Conservation (phyloP, 306 rosid species). For the Abrus pulchellus region DNA sequence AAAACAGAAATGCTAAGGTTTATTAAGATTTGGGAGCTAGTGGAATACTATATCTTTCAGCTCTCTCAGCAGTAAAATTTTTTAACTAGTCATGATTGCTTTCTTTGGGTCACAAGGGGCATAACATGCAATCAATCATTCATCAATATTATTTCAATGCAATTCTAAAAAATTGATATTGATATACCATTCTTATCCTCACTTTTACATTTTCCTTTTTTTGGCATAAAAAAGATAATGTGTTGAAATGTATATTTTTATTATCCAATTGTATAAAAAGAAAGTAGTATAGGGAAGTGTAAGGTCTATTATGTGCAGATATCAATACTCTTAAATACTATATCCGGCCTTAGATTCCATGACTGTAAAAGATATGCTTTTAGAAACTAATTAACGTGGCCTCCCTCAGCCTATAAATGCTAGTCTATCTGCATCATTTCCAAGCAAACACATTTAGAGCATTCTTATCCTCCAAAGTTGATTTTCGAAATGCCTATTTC, state of each 20-base stretch:
- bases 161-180: conserved; percentile 2
- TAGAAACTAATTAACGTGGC: conserved; percentile 22
- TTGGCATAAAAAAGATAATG: background rate
- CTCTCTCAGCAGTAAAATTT: conserved; percentile 28
- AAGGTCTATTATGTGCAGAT: background rate
- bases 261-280: background rate
- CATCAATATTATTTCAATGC: conserved; percentile 20
- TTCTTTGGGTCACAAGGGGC: conserved; percentile 10
- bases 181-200: background rate
- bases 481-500: conserved; percentile 37
- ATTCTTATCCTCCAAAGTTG: conserved; percentile 12
- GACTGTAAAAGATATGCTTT: background rate
- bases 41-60: conserved; percentile 5
- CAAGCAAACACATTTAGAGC: background rate
- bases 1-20: background rate
- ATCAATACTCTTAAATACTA: conserved; percentile 9
- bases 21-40: background rate
- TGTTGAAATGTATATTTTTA: background rate
- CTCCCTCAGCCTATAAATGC: conserved; percentile 40
- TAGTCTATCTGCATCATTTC: conserved; percentile 18
- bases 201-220: background rate
- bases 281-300: background rate
- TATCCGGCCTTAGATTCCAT: background rate
- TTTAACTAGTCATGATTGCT: conserved; percentile 1
- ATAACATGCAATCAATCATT: conserved; percentile 37